Evolutionary conservation across 306 rosid species (phyloP).

Genomic region (Ormosia semicastrata): DNA sequence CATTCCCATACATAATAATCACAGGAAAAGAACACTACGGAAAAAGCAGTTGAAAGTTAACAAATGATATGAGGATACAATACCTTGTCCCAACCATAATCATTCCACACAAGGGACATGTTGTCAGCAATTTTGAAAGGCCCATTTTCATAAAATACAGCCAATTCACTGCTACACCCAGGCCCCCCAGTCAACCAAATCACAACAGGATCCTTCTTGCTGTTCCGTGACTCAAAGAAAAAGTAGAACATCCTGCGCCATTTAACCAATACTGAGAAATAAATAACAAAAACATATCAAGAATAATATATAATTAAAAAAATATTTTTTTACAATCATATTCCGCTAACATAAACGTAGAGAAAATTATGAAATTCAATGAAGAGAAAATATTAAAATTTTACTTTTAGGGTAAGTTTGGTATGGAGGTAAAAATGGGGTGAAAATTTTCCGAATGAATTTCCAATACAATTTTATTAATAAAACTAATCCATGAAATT

Average conservation of each 20-base stretch:
- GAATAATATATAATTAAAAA: background rate
- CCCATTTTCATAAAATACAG: conserved; percentile 91
- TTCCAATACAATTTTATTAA: too few species aligned
- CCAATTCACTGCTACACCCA: conserved; percentile 98
- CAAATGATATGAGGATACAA: conserved; percentile 38
- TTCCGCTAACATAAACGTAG: background rate
- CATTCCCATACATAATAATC: background rate
- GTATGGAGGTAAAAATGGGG: too few species aligned
- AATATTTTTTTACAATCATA: background rate
- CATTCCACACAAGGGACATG: conserved; percentile 89
- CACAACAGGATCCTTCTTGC: conserved; percentile 83
- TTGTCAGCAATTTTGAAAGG: conserved; percentile 83
- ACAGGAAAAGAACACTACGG: background rate
- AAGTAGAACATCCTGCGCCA: conserved; percentile 86
- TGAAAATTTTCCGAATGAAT: too few species aligned
- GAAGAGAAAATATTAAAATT: background rate
- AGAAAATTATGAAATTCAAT: background rate
- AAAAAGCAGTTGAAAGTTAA: conserved; percentile 11
- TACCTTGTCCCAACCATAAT: conserved; percentile 97
- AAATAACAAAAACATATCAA: conserved; percentile 12
- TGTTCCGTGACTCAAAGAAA: conserved; percentile 82
- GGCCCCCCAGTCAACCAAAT: conserved; percentile 99
- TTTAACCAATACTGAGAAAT: background rate
- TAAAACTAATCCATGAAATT: too few species aligned
- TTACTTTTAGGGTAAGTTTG: background rate